These are phyloP conservation scores for Evernia prunastri DNA, from an alignment of 495 filamentous ascomycete genomes.

Conservation along the genomic window DNA sequence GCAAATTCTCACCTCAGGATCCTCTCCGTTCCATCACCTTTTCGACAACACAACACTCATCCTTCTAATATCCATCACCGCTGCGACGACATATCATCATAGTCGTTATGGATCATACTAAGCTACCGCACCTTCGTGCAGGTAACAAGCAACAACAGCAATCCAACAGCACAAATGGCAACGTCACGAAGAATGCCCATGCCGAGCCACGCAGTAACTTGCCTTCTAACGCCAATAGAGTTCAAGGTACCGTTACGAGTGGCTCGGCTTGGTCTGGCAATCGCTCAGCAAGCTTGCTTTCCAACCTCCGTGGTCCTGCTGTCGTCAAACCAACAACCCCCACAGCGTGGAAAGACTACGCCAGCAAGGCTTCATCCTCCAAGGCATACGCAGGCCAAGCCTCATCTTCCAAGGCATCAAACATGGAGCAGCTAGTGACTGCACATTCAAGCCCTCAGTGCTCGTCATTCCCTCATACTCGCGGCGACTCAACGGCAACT, in stretches of 20 bases:
- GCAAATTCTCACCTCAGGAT: background rate
- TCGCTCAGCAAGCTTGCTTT: background rate
- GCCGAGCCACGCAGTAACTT: background rate
- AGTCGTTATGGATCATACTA: background rate
- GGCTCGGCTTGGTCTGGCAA: background rate
- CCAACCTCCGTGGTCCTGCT: background rate
- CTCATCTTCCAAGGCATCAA: background rate
- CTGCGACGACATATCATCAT: background rate
- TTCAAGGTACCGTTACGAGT: background rate
- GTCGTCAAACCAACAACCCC: background rate
- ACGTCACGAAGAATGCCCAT: background rate
- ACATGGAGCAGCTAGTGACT: background rate
- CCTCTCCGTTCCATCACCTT: background rate
- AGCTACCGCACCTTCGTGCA: background rate
- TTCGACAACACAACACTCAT: background rate
- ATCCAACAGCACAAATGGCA: background rate
- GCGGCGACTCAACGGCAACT: background rate
- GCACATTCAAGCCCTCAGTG: background rate
- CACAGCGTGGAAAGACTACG: background rate
- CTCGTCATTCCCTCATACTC: background rate
- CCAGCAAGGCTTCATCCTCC: background rate
- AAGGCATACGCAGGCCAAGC: background rate
- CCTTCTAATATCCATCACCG: background rate
- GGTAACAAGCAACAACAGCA: background rate
- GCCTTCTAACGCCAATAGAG: background rate